Conservation (phyloP, 305 asterid genomes). For the Solanum hybrid region DNA sequence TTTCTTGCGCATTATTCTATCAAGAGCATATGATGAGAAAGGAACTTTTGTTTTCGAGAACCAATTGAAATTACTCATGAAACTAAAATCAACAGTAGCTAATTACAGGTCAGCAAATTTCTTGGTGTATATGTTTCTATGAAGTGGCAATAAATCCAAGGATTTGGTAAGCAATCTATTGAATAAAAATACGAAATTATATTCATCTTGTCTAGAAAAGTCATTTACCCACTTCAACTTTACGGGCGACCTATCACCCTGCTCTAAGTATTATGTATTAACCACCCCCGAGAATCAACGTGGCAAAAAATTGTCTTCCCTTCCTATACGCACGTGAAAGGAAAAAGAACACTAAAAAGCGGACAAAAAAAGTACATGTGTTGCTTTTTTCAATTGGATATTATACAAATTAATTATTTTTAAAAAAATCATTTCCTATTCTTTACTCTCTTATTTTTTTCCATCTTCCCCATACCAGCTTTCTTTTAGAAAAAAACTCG, state of each 20-base stretch:
- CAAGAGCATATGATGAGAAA: neutral
- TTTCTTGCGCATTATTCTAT: neutral
- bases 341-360: neutral
- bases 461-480: neutral
- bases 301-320: neutral
- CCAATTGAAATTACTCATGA: neutral
- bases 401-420: neutral
- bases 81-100: neutral
- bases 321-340: neutral
- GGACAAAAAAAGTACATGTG: neutral
- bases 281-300: neutral
- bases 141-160: neutral
- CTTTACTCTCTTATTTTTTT: neutral
- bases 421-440: neutral
- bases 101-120: neutral
- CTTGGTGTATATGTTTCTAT: neutral
- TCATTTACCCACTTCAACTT: neutral
- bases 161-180: neutral
- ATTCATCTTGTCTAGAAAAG: neutral
- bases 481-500: neutral
- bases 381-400: neutral
- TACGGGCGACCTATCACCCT: neutral
- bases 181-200: neutral
- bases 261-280: neutral
- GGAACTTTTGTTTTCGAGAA: neutral